phyloP scores from a whole-genome alignment of 768 basidiomycete genomes.

The Antrodiella citrinella region DNA sequence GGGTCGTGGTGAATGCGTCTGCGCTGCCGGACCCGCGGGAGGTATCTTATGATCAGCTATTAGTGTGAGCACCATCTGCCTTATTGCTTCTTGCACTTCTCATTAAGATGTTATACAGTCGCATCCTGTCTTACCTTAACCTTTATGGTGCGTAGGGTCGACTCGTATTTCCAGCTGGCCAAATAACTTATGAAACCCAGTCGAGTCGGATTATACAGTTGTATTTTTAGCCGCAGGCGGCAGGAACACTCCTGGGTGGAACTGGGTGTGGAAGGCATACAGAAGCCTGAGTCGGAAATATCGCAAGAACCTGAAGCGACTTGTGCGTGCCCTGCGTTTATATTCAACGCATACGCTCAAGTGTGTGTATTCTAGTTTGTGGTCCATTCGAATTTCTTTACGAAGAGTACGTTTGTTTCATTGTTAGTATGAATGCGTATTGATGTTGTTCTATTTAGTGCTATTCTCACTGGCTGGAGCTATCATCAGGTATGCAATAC shows the following conservation, averaged over 20 bases:
- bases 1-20: slow-evolving; percentile 79
- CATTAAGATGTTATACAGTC: slow-evolving; percentile 33
- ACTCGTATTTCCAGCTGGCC: slow-evolving; percentile 2
- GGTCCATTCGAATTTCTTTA: slow-evolving; percentile 82
- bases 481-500: slow-evolving; percentile 60
- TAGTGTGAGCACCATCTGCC: slow-evolving; percentile 43
- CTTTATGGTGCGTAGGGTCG: slow-evolving; percentile 51
- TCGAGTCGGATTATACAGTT: slow-evolving; percentile 84
- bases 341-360: neutral
- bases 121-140: slow-evolving; percentile 71
- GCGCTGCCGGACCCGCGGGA: slow-evolving; percentile 73
- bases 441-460: slow-evolving; percentile 40
- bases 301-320: slow-evolving; percentile 78
- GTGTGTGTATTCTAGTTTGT: slow-evolving; percentile 47
- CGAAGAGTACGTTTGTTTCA: slow-evolving; percentile 53
- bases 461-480: slow-evolving; percentile 83
- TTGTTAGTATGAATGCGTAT: neutral
- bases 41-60: slow-evolving; percentile 69
- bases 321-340: slow-evolving; percentile 38
- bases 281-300: slow-evolving; percentile 75
- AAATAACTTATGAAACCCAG: slow-evolving; percentile 34
- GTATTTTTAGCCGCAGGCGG: slow-evolving; percentile 82
- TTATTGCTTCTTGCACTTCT: slow-evolving; percentile 7
- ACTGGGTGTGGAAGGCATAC: slow-evolving; percentile 90
- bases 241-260: slow-evolving; percentile 70